Base-by-base conservation (phyloP, 2,329 filamentous ascomycete species). In the Achaetomium macrosporum region DNA sequence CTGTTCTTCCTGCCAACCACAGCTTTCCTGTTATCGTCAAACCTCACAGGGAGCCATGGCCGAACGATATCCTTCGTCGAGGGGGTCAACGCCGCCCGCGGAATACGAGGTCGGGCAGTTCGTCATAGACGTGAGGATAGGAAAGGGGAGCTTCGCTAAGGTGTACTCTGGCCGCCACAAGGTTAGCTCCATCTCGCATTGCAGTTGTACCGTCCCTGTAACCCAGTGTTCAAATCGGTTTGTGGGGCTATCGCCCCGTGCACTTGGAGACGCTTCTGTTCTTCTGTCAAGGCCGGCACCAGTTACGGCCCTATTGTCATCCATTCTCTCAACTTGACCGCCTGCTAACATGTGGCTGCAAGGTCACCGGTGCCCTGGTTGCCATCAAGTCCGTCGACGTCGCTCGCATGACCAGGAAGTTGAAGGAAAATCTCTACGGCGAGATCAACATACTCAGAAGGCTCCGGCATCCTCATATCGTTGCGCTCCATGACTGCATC, bases 301-400 rank as follows among this genome's bases (percentile, higher is more conserved):
- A 25, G 25, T 25, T n/a, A 3, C 35, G 4, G n/a, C 35, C 15
- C 25, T 16, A 15, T 8, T 12, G 33, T 20, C 19, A 11, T 17
- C 6, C 19, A 9, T 19, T 31, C 36, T 36, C 43, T 33, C 29
- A 45, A 2, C 35, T 37, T 7, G 12, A 8, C 15, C 43, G n/a
- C 37, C 29, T 36, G 40, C 57, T 57, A 53, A 57, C 57, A 44
- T 35, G 45, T 65, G 9, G 37, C n/a, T 39, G 20, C 35, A 30
- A 95, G 90, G 83, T 84, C 69, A 84, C 86, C 60, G 85, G 85
- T 63, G 85, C 87, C 59, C 84, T 87, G 56, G 93, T 96, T 47
- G 93, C 93, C 56, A 90, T 99, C 81, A 99, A 99, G 72, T 95
- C 91, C 25, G 93, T 99, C 69, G 90, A 95, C 65, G 81, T 95